These are phyloP conservation scores for Dimocarpus longan DNA, from an alignment of 345 rosid genomes.

Conservation along the genomic window DNA sequence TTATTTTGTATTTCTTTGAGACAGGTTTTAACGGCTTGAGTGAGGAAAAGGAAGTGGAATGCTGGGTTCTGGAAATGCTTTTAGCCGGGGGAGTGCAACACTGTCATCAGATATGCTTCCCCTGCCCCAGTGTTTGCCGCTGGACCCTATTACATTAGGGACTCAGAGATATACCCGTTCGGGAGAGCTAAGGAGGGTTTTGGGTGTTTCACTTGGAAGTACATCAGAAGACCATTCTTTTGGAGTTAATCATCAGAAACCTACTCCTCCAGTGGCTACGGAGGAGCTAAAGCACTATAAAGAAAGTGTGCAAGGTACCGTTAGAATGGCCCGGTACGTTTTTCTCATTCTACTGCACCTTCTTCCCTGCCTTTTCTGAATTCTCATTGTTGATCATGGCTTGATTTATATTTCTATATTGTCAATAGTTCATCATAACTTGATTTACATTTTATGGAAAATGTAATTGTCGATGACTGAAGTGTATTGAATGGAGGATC, in stretches of 20 bases:
- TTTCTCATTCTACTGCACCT: constrained; percentile 12
- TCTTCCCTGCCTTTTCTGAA: neutral
- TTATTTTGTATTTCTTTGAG: neutral
- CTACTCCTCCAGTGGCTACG: constrained; percentile 61
- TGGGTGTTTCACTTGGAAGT: constrained; percentile 64
- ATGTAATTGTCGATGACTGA: neutral
- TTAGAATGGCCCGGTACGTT: constrained; percentile 78
- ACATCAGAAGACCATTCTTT: constrained; percentile 67
- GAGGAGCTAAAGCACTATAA: constrained; percentile 87
- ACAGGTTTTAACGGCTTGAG: constrained; percentile 20
- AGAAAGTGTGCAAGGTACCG: constrained; percentile 82
- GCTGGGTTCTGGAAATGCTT: constrained; percentile 60
- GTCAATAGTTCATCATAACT: neutral
- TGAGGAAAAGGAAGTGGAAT: constrained; percentile 39
- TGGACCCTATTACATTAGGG: constrained; percentile 82
- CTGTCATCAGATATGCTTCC: constrained; percentile 61
- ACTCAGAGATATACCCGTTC: constrained; percentile 66
- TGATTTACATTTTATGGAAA: neutral
- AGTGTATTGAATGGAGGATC: neutral
- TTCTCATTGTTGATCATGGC: neutral
- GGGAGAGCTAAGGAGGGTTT: constrained; percentile 77
- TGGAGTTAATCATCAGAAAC: constrained; percentile 59
- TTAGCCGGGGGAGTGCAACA: constrained; percentile 50
- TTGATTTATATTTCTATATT: neutral
- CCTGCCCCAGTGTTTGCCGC: constrained; percentile 58